phyloP scores from a whole-genome alignment of 129 eudicot species.

The Rutidosis leptorrhynchoides region DNA sequence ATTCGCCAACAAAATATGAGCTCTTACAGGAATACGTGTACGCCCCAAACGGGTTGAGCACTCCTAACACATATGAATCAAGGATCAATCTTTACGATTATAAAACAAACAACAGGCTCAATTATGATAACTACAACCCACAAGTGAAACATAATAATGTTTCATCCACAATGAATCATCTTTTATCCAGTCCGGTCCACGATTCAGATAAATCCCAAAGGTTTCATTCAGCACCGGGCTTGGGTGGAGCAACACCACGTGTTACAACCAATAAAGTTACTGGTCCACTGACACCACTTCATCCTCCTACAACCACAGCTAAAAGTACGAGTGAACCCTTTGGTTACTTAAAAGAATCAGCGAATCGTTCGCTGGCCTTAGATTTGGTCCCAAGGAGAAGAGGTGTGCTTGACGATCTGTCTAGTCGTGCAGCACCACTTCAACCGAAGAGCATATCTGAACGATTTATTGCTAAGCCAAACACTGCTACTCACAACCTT shows the following conservation, averaged over 20 bases:
- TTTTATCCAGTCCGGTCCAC: not conserved
- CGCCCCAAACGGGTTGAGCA: not conserved
- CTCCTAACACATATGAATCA: not conserved
- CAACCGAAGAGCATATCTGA: not conserved
- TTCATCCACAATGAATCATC: not conserved
- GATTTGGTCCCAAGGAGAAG: not conserved
- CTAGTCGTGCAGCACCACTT: not conserved
- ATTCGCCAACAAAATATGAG: conserved; percentile 1
- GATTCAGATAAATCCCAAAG: not conserved
- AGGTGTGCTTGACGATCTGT: not conserved
- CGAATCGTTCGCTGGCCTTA: not conserved
- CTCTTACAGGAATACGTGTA: not conserved
- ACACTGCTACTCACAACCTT: not conserved
- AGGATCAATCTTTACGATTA: not conserved
- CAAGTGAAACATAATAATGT: not conserved
- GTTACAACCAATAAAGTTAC: not conserved
- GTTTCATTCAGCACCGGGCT: not conserved
- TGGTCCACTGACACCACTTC: not conserved
- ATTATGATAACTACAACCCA: not conserved
- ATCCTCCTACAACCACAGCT: not conserved
- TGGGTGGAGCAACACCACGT: not conserved
- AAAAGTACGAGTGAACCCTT: not conserved
- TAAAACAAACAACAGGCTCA: not conserved
- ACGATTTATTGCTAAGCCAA: not conserved
- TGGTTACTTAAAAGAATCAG: not conserved